Evolutionary conservation across 352 stramenopile genomes (phyloP).

Genomic region (Phytophthora melonis): DNA sequence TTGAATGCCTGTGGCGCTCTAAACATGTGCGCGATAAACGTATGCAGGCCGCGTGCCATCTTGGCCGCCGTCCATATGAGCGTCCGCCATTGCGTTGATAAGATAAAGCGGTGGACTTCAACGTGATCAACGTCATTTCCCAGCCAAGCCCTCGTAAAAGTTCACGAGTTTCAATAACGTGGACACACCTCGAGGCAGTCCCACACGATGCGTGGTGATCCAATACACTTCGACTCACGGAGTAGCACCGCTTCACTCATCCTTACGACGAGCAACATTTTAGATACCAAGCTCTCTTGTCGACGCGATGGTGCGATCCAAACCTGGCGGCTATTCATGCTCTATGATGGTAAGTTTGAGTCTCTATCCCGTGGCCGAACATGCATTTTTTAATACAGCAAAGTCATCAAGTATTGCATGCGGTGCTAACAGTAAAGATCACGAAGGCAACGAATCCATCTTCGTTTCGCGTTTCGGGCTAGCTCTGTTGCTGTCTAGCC

Average conservation of each 20-base stretch:
- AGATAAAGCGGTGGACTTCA: constrained; percentile 4
- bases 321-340: background rate
- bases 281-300: background rate
- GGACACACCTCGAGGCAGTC: background rate
- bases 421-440: too few species aligned
- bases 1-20: background rate
- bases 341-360: too few species aligned
- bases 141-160: background rate
- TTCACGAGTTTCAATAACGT: background rate
- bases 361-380: too few species aligned
- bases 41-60: constrained; percentile 20
- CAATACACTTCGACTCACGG: too few species aligned
- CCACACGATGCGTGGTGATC: too few species aligned
- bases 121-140: background rate
- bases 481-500: too few species aligned
- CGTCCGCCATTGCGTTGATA: background rate
- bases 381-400: too few species aligned
- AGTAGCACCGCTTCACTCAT: too few species aligned
- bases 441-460: too few species aligned
- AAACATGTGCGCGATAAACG: constrained; percentile 10
- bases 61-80: constrained; percentile 18
- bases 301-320: background rate
- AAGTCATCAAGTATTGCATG: too few species aligned
- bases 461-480: too few species aligned
- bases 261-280: too few species aligned